Conservation (phyloP, 768 basidiomycete species). For the Coprinellus micaceus region DNA sequence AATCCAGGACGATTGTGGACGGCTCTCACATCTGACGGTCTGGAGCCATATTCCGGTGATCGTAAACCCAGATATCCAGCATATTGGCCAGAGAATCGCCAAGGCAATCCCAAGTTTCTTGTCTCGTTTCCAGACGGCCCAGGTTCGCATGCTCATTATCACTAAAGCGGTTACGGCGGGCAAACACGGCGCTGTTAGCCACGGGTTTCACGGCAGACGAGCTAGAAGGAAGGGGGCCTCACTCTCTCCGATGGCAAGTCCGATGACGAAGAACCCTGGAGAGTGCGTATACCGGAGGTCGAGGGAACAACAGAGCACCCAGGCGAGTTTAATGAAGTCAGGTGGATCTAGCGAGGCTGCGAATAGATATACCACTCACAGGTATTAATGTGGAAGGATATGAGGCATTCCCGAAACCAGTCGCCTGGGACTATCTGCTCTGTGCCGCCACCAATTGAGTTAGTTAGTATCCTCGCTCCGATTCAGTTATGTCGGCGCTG, state of each 20-base stretch:
- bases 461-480: no score
- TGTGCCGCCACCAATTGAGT: background rate
- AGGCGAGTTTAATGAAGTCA: background rate
- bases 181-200: no score
- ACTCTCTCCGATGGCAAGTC: constrained; percentile 18
- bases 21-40: constrained; percentile 14
- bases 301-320: no score
- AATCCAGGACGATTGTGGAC: no score
- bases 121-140: constrained; percentile 19
- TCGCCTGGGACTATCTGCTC: constrained; percentile 13
- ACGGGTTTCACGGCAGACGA: background rate
- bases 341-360: background rate
- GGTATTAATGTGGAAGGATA: constrained; percentile 13
- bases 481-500: no score
- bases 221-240: background rate
- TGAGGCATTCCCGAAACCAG: constrained; percentile 8
- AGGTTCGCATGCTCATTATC: constrained; percentile 17
- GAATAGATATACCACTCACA: constrained; percentile 4
- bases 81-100: constrained; percentile 9
- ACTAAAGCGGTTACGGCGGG: no score
- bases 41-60: constrained; percentile 9
- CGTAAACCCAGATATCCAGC: constrained; percentile 14
- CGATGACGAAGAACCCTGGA: constrained; percentile 17
- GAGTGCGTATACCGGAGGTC: no score
- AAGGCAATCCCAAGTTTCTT: constrained; percentile 9